These are phyloP conservation scores for Clitocybe nebularis DNA, from an alignment of 1,284 basidiomycete species.

Conservation along the genomic window DNA sequence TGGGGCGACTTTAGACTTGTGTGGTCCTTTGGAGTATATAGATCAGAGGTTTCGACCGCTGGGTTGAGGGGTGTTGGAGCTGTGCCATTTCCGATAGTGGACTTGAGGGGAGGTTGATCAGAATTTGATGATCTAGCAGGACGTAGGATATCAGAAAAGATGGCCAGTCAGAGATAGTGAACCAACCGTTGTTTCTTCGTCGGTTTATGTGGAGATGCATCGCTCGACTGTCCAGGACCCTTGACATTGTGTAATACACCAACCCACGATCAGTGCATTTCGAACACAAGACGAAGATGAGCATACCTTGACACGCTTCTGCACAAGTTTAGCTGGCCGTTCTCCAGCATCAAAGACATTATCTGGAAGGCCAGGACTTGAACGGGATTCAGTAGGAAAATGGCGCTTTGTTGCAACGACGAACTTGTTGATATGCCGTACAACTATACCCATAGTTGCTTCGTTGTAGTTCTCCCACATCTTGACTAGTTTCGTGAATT, in stretches of 20 bases:
- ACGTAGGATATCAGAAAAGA: constrained; percentile 21
- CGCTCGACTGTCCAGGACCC: constrained; percentile 58
- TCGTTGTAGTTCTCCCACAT: constrained; percentile 96
- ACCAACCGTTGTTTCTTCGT: constrained; percentile 69
- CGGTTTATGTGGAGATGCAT: constrained; percentile 66
- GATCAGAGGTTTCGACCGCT: constrained; percentile 28
- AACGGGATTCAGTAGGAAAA: constrained; percentile 17
- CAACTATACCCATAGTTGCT: constrained; percentile 89
- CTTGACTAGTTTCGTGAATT: constrained; percentile 95
- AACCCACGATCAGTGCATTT: constrained; percentile 14
- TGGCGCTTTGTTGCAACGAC: constrained; percentile 21
- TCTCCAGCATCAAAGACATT: constrained; percentile 81
- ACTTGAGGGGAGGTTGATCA: constrained; percentile 32
- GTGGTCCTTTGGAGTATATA: constrained; percentile 44
- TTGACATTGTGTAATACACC: constrained; percentile 30
- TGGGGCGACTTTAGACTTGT: constrained; percentile 57
- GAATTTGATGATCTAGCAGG: constrained; percentile 39
- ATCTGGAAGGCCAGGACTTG: constrained; percentile 72
- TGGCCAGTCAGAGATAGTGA: constrained; percentile 19
- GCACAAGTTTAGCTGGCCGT: constrained; percentile 61
- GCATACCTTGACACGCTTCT: constrained; percentile 76
- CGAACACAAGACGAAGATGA: constrained; percentile 11
- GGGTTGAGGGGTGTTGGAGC: constrained; percentile 28
- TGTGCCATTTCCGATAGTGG: constrained; percentile 35
- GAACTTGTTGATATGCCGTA: constrained; percentile 92